Conservation (phyloP, 2,329 filamentous ascomycete species). For the Tolypocladium sp. region DNA sequence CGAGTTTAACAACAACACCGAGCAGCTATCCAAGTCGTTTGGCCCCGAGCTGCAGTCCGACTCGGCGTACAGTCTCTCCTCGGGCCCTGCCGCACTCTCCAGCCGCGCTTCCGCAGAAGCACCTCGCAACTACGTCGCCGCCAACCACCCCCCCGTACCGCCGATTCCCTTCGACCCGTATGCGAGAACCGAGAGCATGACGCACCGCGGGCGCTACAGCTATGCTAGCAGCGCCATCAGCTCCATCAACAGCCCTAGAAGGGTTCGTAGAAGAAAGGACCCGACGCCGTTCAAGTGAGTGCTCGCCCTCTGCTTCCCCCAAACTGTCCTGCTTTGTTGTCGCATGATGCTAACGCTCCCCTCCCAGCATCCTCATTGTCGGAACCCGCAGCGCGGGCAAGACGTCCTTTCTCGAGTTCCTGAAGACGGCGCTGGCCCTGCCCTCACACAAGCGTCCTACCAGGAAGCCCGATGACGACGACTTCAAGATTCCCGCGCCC, state of each 20-base stretch:
- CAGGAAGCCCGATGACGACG: slow-evolving; percentile 48
- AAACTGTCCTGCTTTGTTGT: neutral
- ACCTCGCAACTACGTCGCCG: slow-evolving; percentile 29
- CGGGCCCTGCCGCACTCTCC: slow-evolving; percentile 20
- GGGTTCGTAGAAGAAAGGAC: slow-evolving; percentile 89
- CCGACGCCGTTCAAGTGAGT: slow-evolving; percentile 97
- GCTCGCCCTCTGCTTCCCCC: neutral
- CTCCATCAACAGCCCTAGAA: slow-evolving; percentile 84
- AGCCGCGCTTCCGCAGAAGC: slow-evolving; percentile 44
- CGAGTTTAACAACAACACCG: slow-evolving; percentile 39
- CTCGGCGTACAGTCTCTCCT: slow-evolving; percentile 45
- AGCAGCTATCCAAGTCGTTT: slow-evolving; percentile 35
- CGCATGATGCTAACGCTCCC: slow-evolving; percentile 6
- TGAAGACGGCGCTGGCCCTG: slow-evolving; percentile 75
- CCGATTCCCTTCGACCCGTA: slow-evolving; percentile 68
- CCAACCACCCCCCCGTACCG: slow-evolving; percentile 39
- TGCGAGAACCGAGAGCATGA: slow-evolving; percentile 86
- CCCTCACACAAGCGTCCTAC: slow-evolving; percentile 67
- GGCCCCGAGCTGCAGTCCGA: slow-evolving; percentile 50
- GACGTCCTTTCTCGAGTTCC: slow-evolving; percentile 93
- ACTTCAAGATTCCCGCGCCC: slow-evolving; percentile 40
- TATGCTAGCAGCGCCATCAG: slow-evolving; percentile 89
- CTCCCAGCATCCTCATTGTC: slow-evolving; percentile 71
- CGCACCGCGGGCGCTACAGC: slow-evolving; percentile 89
- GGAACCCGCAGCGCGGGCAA: slow-evolving; percentile 85